Percentiles rank a stretch among this genome's conserved stretches.
Conservation (phyloP, 495 filamentous ascomycete species). For the Podospora pseudoanserina region DNA sequence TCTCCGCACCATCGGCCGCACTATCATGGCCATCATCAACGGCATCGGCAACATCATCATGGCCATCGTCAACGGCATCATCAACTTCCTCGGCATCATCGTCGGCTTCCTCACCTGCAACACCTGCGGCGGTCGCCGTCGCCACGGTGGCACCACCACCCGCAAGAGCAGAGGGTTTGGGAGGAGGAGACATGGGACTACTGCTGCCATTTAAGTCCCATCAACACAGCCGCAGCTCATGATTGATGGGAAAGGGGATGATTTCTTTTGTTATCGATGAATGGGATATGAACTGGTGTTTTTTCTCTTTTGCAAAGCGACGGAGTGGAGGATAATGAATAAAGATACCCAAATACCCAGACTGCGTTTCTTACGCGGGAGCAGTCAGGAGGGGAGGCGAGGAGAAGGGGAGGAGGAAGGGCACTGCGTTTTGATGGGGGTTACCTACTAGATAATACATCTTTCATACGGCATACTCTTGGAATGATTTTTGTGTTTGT, state of each 20-base stretch:
- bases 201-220: conserved; percentile 20
- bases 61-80: conserved; percentile 69
- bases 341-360: conserved; percentile 13
- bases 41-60: conserved; percentile 76
- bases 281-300: neutral
- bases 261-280: neutral
- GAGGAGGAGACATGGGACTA: conserved; percentile 26
- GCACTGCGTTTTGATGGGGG: neutral
- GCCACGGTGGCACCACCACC: conserved; percentile 14
- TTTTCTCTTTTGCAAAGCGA: conserved; percentile 3
- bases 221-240: neutral
- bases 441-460: neutral
- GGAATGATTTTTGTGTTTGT: no score
- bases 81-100: conserved; percentile 76
- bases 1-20: conserved; percentile 78
- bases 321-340: neutral
- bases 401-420: neutral
- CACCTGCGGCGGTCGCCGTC: conserved; percentile 36
- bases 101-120: conserved; percentile 86
- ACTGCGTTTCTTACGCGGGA: neutral
- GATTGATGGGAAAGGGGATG: neutral
- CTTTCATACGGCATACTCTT: neutral
- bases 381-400: neutral
- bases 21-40: conserved; percentile 76
- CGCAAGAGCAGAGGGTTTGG: conserved; percentile 27